Evolutionary conservation across 768 basidiomycete genomes (phyloP), one percentile per base, ranked within the genome.

Genomic region (Trametes villosa): DNA sequence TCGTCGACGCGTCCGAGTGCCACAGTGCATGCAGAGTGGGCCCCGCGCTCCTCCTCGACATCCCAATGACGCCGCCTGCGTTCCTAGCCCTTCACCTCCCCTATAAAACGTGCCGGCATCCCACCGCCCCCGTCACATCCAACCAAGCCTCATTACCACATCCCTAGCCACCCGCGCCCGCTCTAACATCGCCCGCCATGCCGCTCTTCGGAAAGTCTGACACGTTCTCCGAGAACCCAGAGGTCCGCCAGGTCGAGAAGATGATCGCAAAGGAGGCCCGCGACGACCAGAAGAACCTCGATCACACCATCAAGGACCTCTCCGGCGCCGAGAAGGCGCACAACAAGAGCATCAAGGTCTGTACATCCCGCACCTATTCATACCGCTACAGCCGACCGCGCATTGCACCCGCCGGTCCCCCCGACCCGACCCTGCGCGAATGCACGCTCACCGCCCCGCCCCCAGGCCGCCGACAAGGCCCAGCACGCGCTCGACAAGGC

Each of bases 241-340:
- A 74, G 9, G 48, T 76, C 42, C 78, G 77, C 66, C 72, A 76
- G 65, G 57, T 77, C 48, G 82, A 85, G 68, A 82, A 79, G 56
- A 70, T 72, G 18, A 71, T 84, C 34, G 65, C 74, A 4, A 77
- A 77, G 52, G 86, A 87, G 64, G 80, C 81, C 18, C 83, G 81
- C 65, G 73, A 76, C 26, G 85, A 86, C 68, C 76, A 82, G 54
- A 77, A 73, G 47, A 72, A 72, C 31, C 70, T 89, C 65, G 78
- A 84, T 68, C 77, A 80, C 46, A 78, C 82, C 33, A 62, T 85
- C 62, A 85, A 84, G 67, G 83, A 86, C 49, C 74, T 89, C 31
- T 72, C 74, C 20, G 73, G 74, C 31, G 76, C 79, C 9, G 85
- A 89, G 68, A 86, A 87, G 75, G 70, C 72, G 15, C 77, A 83